Percentiles rank a stretch among this genome's conserved stretches.
phyloP scores from a whole-genome alignment of 2,329 filamentous ascomycete species.

The Curvularia eragrostidis region DNA sequence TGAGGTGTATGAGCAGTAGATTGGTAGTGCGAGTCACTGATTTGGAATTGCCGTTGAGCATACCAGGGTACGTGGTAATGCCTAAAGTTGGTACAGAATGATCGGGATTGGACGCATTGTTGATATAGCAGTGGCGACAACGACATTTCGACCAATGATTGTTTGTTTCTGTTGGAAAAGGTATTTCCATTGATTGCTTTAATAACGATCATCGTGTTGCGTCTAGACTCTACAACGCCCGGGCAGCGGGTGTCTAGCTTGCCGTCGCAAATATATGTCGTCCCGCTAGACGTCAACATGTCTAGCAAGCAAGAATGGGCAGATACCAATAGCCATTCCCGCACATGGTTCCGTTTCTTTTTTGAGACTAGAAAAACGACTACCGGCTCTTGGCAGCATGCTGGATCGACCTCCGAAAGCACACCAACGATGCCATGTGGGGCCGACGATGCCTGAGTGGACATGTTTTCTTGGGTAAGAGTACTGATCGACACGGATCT shows the following conservation, averaged over 20 bases:
- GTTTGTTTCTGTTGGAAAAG: background rate
- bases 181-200: background rate
- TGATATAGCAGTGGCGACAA: background rate
- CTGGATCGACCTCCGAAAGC: background rate
- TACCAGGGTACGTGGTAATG: background rate
- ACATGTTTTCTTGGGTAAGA: background rate
- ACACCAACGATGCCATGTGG: background rate
- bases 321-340: background rate
- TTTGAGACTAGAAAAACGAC: background rate
- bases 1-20: background rate
- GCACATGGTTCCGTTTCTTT: background rate
- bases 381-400: background rate
- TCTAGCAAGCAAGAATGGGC: background rate
- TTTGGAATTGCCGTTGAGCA: background rate
- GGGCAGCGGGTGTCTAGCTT: background rate
- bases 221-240: constrained; percentile 5
- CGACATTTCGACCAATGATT: background rate
- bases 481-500: background rate
- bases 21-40: background rate
- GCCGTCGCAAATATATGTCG: constrained; percentile 1
- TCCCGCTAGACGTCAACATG: constrained; percentile 14
- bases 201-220: constrained; percentile 2
- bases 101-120: constrained; percentile 3
- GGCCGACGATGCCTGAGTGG: background rate
- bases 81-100: background rate